Evolutionary conservation across 495 filamentous ascomycete species (phyloP).

Genomic region (Tricharina praecox): DNA sequence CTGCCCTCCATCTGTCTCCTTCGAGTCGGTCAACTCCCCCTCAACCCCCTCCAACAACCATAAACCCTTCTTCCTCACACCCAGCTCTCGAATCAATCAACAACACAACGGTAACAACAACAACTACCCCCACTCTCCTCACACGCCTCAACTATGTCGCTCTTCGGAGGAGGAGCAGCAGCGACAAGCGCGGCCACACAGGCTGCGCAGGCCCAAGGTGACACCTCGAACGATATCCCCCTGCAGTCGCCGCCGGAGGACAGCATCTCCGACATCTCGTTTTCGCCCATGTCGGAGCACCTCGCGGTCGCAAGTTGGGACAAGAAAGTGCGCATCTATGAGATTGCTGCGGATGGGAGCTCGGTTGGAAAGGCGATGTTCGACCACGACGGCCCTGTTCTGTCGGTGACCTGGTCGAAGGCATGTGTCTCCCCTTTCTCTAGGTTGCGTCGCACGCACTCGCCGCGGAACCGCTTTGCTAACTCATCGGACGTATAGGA

Average conservation of each 20-base stretch:
- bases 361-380: conserved; percentile 65
- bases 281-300: conserved; percentile 61
- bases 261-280: conserved; percentile 66
- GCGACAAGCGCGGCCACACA: conserved; percentile 27
- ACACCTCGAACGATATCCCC: conserved; percentile 74
- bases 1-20: no score
- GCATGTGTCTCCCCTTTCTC: conserved; percentile 36
- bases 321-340: conserved; percentile 83
- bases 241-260: conserved; percentile 64
- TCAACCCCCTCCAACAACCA: no score
- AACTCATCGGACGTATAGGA: conserved; percentile 29
- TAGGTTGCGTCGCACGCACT: no score
- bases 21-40: no score
- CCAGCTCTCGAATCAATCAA: no score
- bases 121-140: no score
- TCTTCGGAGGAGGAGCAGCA: conserved; percentile 2
- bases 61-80: no score
- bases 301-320: conserved; percentile 84
- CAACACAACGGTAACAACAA: no score
- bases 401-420: conserved; percentile 69
- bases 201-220: conserved; percentile 59
- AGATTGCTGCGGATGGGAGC: conserved; percentile 52
- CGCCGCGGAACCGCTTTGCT: conserved; percentile 7
- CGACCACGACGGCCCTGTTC: conserved; percentile 56
- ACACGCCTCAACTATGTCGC: no score